Evolutionary conservation across 2,329 filamentous ascomycete species (phyloP), one percentile per base, ranked within the genome.

Genomic region (Plenodomus tracheiphilus): DNA sequence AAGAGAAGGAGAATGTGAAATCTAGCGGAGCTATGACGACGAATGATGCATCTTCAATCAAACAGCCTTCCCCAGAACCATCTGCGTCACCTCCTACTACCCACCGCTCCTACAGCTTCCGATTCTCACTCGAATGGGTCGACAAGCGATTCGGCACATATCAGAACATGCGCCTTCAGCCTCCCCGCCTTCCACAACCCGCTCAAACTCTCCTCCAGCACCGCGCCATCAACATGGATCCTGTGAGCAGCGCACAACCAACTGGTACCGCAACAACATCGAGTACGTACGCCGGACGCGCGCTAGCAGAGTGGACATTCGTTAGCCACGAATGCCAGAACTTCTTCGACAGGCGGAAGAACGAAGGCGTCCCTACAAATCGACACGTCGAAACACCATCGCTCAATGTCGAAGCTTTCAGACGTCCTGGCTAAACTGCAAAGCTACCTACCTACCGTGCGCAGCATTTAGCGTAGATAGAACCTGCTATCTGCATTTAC

Each of bases 311-410:
- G 70, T 94, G 89, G 89, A 79, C 80, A 17, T 75, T 89, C 16
- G 82, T 93, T 17, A 84, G 91, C 15, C 82, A 83, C 47, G 89
- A 94, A 68, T 90, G 85, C 75, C 90, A 92, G 72, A 89, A 85
- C 64, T 94, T 93, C 70, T 84, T 91, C 25, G 88, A 93, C 49
- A 79, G 89, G 39, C 81, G 89, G 46, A 85, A 85, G 43, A 84
- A 85, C 39, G 89, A 94, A 66, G 89, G 89, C 38, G 82, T 91
- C 9, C 79, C 82, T 2, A 76, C 77, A 0, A 81, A 90, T 51
- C 78, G 76, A 57, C 83, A 86, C 37, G 84, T 93, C 36, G 89
- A 93, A 70, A 85, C 86, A 36, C 86, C 86, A 2, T 78, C 76
- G 5, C 74, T 89, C 18, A 81, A 82, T 1, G 81, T 88, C 5